Base-by-base conservation (phyloP, 169 alveolate genomes). In the Plasmodium gallinaceum region DNA sequence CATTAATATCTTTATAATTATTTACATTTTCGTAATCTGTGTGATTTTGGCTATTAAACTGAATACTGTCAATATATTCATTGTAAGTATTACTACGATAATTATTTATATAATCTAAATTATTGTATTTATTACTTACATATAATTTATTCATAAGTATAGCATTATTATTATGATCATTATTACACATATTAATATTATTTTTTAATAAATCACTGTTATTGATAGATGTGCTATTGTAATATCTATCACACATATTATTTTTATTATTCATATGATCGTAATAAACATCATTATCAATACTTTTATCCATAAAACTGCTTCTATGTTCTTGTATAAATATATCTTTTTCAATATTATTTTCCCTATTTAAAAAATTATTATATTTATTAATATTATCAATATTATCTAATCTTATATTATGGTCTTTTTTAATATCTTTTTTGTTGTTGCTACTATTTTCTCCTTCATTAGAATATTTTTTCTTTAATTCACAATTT, bases 21-120 rank as follows among this genome's bases (percentile, higher is more conserved):
- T 75, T 75, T 18, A 24, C 46, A 26, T 75, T 61, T 32, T 75
- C 66, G 14, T 61, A 61, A 12, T 60, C 51, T 42, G 43, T 26
- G 57, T 42, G 42, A 66, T 39, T 39, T 43, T 75, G 58, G 46
- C 24, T 48, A 45, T 61, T 43, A n/a, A 26, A 24, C 10, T 75
- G 9, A 26, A 18, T 20, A 39, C 18, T 45, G 9, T 74, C 39
- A 37, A n/a, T 43, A 12, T 64, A 48, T 64, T 42, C 73, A 32
- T 64, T 64, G 20, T 24, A 32, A 7, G 24, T 14, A 43, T 60
- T 45, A 72, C 20, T 60, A 16, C 37, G 9, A n/a, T 12, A 6
- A 14, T 32, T 26, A 26, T 58, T 74, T 26, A 43, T 48, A 42
- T 43, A 37, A 26, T 60, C 73, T 3, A 74, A 24, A 24, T 18